Percentiles rank a stretch among this genome's conserved stretches.
Conservation (phyloP, 768 basidiomycete species). For the Lactifluus echinatus region DNA sequence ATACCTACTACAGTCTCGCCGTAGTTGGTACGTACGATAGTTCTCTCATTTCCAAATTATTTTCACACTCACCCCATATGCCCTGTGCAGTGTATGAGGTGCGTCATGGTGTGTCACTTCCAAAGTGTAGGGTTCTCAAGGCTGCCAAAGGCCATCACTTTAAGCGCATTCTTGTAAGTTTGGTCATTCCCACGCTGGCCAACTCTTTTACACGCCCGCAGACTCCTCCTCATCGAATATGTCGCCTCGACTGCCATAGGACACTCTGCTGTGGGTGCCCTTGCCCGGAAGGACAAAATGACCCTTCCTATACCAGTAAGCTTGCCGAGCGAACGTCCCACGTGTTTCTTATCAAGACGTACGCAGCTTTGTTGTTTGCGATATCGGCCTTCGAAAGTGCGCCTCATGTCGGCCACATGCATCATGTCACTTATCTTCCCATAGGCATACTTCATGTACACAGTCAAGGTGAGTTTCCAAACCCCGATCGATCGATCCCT, state of each 20-base stretch:
- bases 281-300: conserved; percentile 72
- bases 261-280: conserved; percentile 55
- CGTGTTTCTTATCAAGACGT: neutral
- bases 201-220: conserved; percentile 24
- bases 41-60: conserved; percentile 24
- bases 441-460: conserved; percentile 83
- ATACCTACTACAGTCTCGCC: conserved; percentile 52
- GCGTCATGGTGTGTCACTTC: conserved; percentile 1
- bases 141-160: conserved; percentile 52
- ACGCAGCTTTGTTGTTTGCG: conserved; percentile 71
- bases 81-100: conserved; percentile 58
- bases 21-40: conserved; percentile 38
- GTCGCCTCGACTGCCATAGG: conserved; percentile 62
- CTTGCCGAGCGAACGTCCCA: neutral
- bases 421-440: conserved; percentile 12
- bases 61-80: conserved; percentile 26
- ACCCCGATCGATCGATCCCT: neutral
- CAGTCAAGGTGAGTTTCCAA: conserved; percentile 53
- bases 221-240: conserved; percentile 75
- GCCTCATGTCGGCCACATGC: neutral
- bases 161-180: conserved; percentile 79
- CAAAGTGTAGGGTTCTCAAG: neutral
- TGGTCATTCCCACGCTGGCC: neutral
- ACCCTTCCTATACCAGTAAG: conserved; percentile 60
- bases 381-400: conserved; percentile 72